A percentile compares a stretch with the other conserved stretches of the same genome.
Conservation (phyloP, 352 stramenopile species). For the Phytophthora idaei region DNA sequence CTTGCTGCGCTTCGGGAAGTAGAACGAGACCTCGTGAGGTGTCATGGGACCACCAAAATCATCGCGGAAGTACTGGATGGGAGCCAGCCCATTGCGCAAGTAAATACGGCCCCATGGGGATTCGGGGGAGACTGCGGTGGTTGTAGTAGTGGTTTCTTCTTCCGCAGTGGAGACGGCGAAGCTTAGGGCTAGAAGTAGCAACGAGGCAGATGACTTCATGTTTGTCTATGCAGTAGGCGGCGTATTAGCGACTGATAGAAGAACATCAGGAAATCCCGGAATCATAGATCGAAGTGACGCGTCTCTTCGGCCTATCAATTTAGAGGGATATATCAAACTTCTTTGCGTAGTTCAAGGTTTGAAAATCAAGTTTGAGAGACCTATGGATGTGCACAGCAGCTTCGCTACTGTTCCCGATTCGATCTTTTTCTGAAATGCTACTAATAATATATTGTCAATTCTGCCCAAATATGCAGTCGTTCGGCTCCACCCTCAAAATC, state of each 20-base stretch:
- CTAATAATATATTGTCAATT: neutral
- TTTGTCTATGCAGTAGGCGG: neutral
- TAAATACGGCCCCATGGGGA: conserved; percentile 68
- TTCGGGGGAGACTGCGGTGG: conserved; percentile 1
- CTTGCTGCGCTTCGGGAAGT: conserved; percentile 40
- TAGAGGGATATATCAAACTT: neutral
- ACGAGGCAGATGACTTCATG: conserved; percentile 13
- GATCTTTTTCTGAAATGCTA: too few species aligned
- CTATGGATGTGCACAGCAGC: too few species aligned
- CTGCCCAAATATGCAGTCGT: neutral
- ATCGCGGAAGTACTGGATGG: conserved; percentile 82
- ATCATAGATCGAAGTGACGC: too few species aligned
- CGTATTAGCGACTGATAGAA: conserved; percentile 14
- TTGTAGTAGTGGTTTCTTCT: neutral
- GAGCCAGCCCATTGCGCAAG: conserved; percentile 57
- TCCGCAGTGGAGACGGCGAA: conserved; percentile 2
- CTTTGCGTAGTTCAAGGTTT: too few species aligned
- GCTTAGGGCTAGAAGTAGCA: conserved; percentile 4
- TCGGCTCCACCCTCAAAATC: neutral
- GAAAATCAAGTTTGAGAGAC: too few species aligned
- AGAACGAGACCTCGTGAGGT: conserved; percentile 47
- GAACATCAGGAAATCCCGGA: neutral
- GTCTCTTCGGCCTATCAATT: neutral
- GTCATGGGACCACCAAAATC: conserved; percentile 53
- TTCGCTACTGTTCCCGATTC: too few species aligned